Conservation (phyloP, 495 filamentous ascomycete genomes). For the Tuber microsphaerosporum region DNA sequence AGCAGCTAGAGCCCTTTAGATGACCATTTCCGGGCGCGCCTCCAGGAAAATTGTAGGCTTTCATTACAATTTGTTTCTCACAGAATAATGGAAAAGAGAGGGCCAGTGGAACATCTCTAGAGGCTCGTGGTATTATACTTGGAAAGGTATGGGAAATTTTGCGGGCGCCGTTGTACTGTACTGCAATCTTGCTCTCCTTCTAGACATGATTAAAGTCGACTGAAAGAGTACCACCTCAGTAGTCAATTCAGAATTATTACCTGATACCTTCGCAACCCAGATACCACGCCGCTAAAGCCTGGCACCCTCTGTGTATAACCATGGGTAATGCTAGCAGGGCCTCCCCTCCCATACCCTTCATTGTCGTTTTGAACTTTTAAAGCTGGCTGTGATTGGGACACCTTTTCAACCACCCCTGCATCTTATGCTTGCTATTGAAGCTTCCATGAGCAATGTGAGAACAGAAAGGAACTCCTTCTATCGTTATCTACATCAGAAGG, state of each 20-base stretch:
- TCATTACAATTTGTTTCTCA: not conserved
- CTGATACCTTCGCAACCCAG: not conserved
- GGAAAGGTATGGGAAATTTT: not conserved
- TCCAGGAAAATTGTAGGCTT: not conserved
- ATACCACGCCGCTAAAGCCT: not conserved
- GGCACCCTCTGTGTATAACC: not conserved
- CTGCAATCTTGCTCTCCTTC: not conserved
- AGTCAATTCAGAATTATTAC: not conserved
- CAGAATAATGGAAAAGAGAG: not conserved
- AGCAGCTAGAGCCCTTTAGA: not conserved
- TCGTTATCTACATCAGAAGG: conserved; percentile 4
- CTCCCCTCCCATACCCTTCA: not conserved
- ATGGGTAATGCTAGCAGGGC: not conserved
- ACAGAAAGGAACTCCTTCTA: not conserved
- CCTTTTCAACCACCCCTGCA: not conserved
- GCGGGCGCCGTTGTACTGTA: not conserved
- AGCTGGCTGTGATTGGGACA: not conserved
- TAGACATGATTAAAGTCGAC: not conserved
- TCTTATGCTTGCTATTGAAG: not conserved
- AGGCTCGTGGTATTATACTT: not conserved
- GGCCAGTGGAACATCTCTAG: not conserved
- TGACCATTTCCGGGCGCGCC: not conserved
- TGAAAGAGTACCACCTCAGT: not conserved
- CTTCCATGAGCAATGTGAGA: not conserved
- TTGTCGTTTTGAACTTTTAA: not conserved